Base-by-base conservation (phyloP, 371 early-diverging fungal species). In the Lichtheimia ornata region DNA sequence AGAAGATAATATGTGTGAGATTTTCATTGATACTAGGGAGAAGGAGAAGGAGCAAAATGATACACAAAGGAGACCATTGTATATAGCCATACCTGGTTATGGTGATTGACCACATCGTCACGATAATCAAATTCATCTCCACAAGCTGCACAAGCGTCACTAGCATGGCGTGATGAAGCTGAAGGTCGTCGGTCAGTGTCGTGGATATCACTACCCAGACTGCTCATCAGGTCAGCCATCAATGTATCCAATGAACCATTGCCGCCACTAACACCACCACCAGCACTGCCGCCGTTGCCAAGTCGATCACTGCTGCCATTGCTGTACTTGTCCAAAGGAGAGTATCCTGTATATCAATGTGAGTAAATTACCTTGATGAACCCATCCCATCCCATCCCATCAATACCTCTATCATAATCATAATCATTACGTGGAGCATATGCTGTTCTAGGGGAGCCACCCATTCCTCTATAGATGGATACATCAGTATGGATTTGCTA, bases 101-200 rank as follows among this genome's bases (percentile, higher is more conserved):
- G 68, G 20, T 47, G 58, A 53, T 62, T 71, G 12, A 64, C 71
- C 9, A 78, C 79, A 59, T 73, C 75, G 53, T 77, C 80, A 45
- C 76, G 64, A 52, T 72, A 74, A 59, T 79, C 77, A 53, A 72
- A 72, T 41, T 81, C 76, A 53, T 72, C 76, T 15, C 62, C 61
- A 70, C 76, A 72, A 5, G 17, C 60, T 47, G 50, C 13, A 53
- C 71, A 65, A 50, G 47, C 24, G 58, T 69, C 47, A 22, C 53
- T 40, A 18, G 62, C 30, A 6, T 57, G 35, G 18, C 50, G 30
- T 40, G 17, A 51, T 47, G 27, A 55, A 20, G 22, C 25, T 17
- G 27, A 41, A 40, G 58, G 61, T 52, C 66, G 51, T 40, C 18
- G 49, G 14, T 61, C 49, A 30, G 50, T 42, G 7, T 59, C 56